These are phyloP conservation scores for Tetracladium marchalianum DNA, from an alignment of 495 filamentous ascomycete species.

Conservation along the genomic window DNA sequence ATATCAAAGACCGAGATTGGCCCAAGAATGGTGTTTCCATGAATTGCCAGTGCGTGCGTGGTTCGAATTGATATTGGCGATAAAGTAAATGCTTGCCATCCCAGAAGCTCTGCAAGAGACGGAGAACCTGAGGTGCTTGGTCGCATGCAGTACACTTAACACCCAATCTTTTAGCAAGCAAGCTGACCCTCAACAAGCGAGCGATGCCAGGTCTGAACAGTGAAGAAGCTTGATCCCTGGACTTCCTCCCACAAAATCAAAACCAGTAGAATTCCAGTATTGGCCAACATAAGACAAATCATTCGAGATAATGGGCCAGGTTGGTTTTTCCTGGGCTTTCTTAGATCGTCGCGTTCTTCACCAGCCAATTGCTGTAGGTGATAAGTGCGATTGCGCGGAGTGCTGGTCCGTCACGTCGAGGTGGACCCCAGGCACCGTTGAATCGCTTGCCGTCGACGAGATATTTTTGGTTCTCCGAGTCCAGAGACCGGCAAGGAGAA, in stretches of 20 bases:
- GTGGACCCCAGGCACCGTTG: conserved; percentile 48
- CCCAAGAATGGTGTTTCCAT: conserved; percentile 37
- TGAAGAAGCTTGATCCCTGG: conserved; percentile 50
- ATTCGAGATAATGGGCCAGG: conserved; percentile 47
- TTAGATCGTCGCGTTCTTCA: conserved; percentile 22
- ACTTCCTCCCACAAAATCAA: conserved; percentile 47
- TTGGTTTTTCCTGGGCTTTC: conserved; percentile 24
- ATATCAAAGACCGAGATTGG: conserved; percentile 38
- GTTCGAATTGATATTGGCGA: conserved; percentile 33
- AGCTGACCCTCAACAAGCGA: conserved; percentile 27
- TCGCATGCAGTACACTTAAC: conserved; percentile 32
- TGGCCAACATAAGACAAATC: conserved; percentile 53
- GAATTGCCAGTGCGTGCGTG: conserved; percentile 33
- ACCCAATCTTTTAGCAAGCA: conserved; percentile 19
- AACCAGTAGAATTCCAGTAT: conserved; percentile 48
- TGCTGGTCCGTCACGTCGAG: conserved; percentile 53
- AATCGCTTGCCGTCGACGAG: conserved; percentile 42
- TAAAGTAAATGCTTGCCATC: conserved; percentile 27
- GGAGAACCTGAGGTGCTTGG: conserved; percentile 39
- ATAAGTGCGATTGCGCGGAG: conserved; percentile 38
- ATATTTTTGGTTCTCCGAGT: conserved; percentile 55
- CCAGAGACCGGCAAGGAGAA: conserved; percentile 33
- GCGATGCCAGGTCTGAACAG: conserved; percentile 40
- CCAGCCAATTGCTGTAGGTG: conserved; percentile 27
- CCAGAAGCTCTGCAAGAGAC: conserved; percentile 40